Base-by-base conservation (phyloP, 495 filamentous ascomycete genomes). In the Aspergillus nidulans region DNA sequence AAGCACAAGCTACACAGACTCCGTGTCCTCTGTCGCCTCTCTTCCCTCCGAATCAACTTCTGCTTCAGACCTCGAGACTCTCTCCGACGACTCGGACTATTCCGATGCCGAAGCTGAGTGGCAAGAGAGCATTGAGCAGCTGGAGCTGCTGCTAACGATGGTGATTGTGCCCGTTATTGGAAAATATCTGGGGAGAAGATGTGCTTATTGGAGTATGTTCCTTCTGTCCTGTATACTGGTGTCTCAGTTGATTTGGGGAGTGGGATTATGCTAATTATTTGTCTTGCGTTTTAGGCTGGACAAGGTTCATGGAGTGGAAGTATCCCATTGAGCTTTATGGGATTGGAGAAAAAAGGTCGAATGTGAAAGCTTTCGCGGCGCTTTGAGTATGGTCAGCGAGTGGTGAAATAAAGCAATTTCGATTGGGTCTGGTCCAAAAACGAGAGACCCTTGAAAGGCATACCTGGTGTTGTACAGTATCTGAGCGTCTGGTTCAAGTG, bases 101-200 rank as follows among this genome's bases (percentile, higher is more conserved):
- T 87, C 85, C 24, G 90, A 95, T 64, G 94, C 94, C 16, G 92
- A 98, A 68, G 80, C 78, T 18, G 92, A 98, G 69, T 98, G 94
- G 94, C 85, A 89, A 59, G 90, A 91, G 63, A 91, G 86, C 60
- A 71, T 98, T 59, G 88, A 96, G 73, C 94, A 98, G 71, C 71
- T 97, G 43, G 90, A 98, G 77, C 74, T 98, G 46, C 75, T 98
- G 41, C 67, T 97, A 65, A 92, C 86, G 7, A 95, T 98, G 90
- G 88, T 97, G 16, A 64, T 96, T 60, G 86, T 97, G 34, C 94
- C 94, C 16, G 96, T 92, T 67, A 72, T 90, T 48, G 94, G 94
- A 19, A 97, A 96, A 69, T 97, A 90, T 69, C 77, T 97, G 61
- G 94, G 94, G 36, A 79, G 94, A 68, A 90, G 85, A 72, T 95